Conservation (phyloP, 768 basidiomycete genomes). For the Sarcodon sp. region DNA sequence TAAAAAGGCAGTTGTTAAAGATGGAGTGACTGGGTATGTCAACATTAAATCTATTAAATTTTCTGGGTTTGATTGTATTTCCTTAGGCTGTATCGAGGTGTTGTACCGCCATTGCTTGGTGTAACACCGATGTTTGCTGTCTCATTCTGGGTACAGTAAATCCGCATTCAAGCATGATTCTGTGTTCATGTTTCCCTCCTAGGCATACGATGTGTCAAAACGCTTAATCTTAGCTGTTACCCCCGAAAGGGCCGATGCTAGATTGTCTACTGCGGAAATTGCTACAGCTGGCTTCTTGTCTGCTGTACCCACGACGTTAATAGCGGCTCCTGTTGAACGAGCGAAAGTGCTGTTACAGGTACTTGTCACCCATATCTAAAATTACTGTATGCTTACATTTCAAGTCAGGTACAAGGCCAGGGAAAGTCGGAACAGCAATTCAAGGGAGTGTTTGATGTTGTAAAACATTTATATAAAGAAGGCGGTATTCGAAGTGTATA, state of each 20-base stretch:
- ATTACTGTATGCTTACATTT: constrained; percentile 4
- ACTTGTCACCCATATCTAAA: constrained; percentile 7
- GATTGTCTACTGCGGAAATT: constrained; percentile 65
- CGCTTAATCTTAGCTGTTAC: constrained; percentile 66
- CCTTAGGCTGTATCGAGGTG: constrained; percentile 74
- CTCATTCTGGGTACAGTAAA: constrained; percentile 79
- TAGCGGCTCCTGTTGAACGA: constrained; percentile 94
- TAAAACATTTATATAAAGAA: constrained; percentile 84
- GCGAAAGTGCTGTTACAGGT: constrained; percentile 95
- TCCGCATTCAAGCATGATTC: neutral
- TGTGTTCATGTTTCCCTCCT: neutral
- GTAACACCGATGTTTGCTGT: constrained; percentile 98
- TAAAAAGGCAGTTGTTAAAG: constrained; percentile 78
- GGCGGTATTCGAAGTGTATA: constrained; percentile 88
- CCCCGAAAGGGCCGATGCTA: constrained; percentile 57
- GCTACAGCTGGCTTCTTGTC: constrained; percentile 91
- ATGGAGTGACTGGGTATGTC: constrained; percentile 76
- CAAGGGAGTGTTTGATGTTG: constrained; percentile 85
- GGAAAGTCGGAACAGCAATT: constrained; percentile 77
- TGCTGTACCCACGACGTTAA: constrained; percentile 80
- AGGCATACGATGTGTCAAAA: constrained; percentile 94
- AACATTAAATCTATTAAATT: neutral
- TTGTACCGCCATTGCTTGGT: constrained; percentile 86
- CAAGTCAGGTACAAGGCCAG: constrained; percentile 78
- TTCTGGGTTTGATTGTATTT: neutral